Evolutionary conservation across 306 rosid genomes (phyloP).

Genomic region (Acacia melanoxylon): DNA sequence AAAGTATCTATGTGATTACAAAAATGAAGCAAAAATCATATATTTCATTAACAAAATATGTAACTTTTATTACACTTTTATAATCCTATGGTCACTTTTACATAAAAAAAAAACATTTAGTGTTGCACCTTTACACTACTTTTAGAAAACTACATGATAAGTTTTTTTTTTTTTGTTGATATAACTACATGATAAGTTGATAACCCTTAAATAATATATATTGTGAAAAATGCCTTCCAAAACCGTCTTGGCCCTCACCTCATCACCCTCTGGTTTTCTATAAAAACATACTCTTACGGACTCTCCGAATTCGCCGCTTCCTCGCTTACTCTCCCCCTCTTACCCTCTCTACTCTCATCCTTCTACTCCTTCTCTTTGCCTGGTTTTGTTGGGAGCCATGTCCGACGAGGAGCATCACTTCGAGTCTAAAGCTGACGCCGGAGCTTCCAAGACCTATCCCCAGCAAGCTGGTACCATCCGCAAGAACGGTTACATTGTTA

Average conservation of each 20-base stretch:
- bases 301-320: not conserved
- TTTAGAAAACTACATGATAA: too few relatives aligned
- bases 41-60: too few relatives aligned
- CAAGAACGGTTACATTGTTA: conserved; percentile 90
- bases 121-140: too few relatives aligned
- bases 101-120: too few relatives aligned
- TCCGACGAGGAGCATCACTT: conserved; percentile 99
- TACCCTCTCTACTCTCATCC: not conserved
- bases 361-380: not conserved
- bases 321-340: not conserved
- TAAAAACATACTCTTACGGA: not conserved
- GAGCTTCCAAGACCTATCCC: conserved; percentile 94
- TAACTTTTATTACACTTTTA: too few relatives aligned
- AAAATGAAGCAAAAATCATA: too few relatives aligned
- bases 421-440: conserved; percentile 96
- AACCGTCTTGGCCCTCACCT: not conserved
- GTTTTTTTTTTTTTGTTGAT: too few relatives aligned
- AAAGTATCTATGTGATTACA: too few relatives aligned
- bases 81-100: too few relatives aligned
- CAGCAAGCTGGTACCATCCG: conserved; percentile 99
- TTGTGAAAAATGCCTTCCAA: not conserved
- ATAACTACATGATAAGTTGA: too few relatives aligned
- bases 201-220: too few relatives aligned
- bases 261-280: not conserved
- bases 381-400: conserved; percentile 40